These are phyloP conservation scores for Ogataea thermomethanolica DNA, from an alignment of 805 yeast genomes.

Conservation along the genomic window DNA sequence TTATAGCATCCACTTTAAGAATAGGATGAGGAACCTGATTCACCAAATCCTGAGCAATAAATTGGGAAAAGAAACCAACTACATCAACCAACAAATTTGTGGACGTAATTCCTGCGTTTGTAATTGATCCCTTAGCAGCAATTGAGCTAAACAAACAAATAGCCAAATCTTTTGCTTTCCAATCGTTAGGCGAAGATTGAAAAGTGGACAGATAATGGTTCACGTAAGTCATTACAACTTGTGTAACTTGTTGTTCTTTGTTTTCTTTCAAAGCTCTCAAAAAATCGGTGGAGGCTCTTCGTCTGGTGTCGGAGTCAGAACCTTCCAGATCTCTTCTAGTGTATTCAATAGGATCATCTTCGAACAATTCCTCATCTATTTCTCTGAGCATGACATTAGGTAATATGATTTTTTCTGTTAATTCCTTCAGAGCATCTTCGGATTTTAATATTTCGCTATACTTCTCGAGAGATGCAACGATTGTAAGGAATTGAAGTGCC, in stretches of 20 bases:
- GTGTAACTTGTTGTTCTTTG: conserved; percentile 70
- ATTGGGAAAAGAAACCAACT: conserved; percentile 74
- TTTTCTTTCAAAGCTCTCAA: conserved; percentile 79
- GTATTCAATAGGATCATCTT: conserved; percentile 94
- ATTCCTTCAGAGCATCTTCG: conserved; percentile 63
- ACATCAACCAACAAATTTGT: conserved; percentile 84
- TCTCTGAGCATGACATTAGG: conserved; percentile 88
- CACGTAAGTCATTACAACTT: conserved; percentile 69
- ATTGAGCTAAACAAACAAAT: conserved; percentile 81
- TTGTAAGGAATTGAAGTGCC: conserved; percentile 75
- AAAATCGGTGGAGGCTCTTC: conserved; percentile 91
- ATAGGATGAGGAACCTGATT: conserved; percentile 61
- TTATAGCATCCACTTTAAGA: conserved; percentile 86
- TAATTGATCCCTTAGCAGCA: conserved; percentile 88
- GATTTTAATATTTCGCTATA: conserved; percentile 61
- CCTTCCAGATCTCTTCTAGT: conserved; percentile 94
- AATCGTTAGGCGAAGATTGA: conserved; percentile 44
- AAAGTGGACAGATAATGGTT: conserved; percentile 58
- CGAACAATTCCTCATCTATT: conserved; percentile 87
- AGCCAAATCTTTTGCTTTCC: conserved; percentile 88
- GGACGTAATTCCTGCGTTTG: conserved; percentile 81
- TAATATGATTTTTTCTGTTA: conserved; percentile 77
- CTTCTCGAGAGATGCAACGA: conserved; percentile 68
- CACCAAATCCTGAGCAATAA: conserved; percentile 82
- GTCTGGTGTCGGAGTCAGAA: conserved; percentile 86